Evolutionary conservation across 2,329 filamentous ascomycete species (phyloP).

Genomic region (Epichloe sibirici): DNA sequence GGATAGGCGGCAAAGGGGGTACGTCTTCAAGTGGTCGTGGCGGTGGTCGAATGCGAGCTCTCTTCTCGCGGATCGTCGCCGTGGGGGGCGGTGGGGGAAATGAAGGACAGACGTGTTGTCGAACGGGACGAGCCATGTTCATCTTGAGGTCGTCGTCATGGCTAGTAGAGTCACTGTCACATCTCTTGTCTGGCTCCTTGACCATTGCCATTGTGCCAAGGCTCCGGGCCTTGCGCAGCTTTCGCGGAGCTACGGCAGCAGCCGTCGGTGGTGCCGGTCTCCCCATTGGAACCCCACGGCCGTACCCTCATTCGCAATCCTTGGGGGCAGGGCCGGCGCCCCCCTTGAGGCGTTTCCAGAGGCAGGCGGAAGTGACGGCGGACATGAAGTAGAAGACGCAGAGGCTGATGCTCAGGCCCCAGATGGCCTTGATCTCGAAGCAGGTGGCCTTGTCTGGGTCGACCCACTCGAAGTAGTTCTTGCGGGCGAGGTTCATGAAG

Average conservation of each 20-base stretch:
- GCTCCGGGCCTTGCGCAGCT: conserved; percentile 17
- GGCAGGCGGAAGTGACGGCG: conserved; percentile 41
- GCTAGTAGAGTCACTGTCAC: conserved; percentile 20
- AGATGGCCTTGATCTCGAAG: conserved; percentile 74
- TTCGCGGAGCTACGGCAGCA: conserved; percentile 5
- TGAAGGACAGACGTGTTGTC: conserved; percentile 13
- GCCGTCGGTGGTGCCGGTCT: conserved; percentile 1
- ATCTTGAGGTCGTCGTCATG: conserved; percentile 18
- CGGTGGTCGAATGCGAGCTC: conserved; percentile 10
- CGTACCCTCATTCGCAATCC: conserved; percentile 39
- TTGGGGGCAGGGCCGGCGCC: conserved; percentile 24
- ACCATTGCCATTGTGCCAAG: conserved; percentile 27
- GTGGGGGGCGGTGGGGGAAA: conserved; percentile 22
- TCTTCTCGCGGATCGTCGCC: conserved; percentile 18
- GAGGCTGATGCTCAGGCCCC: conserved; percentile 72
- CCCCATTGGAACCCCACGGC: conserved; percentile 26
- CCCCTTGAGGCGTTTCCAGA: conserved; percentile 49
- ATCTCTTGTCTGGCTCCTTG: conserved; percentile 16
- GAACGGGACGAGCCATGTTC: conserved; percentile 9
- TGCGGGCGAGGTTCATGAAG: conserved; percentile 25
- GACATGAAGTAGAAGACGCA: conserved; percentile 60
- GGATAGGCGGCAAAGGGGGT: conserved; percentile 15
- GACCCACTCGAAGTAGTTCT: conserved; percentile 31
- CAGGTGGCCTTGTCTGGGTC: conserved; percentile 52
- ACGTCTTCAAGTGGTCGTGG: conserved; percentile 17